phyloP scores from a whole-genome alignment of 305 asterid genomes.

The Solanum chacoense region DNA sequence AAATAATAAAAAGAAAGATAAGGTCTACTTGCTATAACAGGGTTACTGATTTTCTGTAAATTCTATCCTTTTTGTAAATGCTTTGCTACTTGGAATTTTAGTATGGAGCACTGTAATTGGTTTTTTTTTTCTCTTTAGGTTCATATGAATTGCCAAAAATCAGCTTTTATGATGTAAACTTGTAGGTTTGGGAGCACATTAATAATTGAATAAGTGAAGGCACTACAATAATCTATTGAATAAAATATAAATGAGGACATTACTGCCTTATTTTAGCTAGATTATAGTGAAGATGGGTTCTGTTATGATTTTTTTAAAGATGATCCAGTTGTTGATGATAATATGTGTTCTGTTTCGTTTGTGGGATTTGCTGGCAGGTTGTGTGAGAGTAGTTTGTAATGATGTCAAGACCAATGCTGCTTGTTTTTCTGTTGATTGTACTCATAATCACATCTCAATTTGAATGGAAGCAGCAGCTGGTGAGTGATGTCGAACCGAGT shows the following conservation, averaged over 20 bases:
- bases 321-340: neutral
- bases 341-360: neutral
- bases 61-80: neutral
- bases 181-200: neutral
- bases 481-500: conserved; percentile 49
- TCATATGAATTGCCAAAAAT: neutral
- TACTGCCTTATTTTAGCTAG: neutral
- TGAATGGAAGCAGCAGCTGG: conserved; percentile 84
- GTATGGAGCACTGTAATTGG: neutral
- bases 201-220: neutral
- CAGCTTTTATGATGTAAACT: neutral
- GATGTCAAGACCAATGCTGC: conserved; percentile 81
- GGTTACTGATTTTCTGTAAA: neutral
- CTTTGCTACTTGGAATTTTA: neutral
- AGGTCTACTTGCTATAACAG: neutral
- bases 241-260: neutral
- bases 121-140: neutral
- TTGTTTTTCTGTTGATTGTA: conserved; percentile 61
- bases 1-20: neutral
- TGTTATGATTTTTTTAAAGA: neutral
- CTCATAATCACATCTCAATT: conserved; percentile 73
- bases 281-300: neutral
- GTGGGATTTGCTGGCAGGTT: conserved; percentile 18
- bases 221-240: neutral
- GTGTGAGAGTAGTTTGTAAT: conserved; percentile 24